phyloP scores from a whole-genome alignment of 768 basidiomycete genomes.

The Russula vinacea region DNA sequence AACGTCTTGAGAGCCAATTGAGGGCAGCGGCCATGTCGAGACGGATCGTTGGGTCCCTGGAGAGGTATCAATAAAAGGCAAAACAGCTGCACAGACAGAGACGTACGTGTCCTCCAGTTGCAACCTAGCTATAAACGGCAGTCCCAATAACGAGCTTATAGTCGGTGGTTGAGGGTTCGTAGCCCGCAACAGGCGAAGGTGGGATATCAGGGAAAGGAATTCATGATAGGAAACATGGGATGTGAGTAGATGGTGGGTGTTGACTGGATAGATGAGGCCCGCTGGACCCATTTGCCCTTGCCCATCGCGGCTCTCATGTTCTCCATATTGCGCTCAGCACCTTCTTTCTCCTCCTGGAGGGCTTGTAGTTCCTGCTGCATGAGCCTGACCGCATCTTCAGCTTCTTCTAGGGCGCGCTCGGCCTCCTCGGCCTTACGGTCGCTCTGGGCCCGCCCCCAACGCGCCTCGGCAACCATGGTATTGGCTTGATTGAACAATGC shows the following conservation, averaged over 20 bases:
- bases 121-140: conserved; percentile 76
- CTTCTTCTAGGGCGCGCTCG: conserved; percentile 72
- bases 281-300: conserved; percentile 67
- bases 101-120: conserved; percentile 83
- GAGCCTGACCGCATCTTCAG: conserved; percentile 78
- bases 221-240: conserved; percentile 78
- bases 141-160: conserved; percentile 68
- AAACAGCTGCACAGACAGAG: conserved; percentile 24
- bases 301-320: conserved; percentile 54
- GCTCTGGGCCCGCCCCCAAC: conserved; percentile 60
- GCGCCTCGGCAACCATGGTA: conserved; percentile 95
- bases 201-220: conserved; percentile 70
- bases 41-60: conserved; percentile 86
- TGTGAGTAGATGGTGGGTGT: conserved; percentile 50
- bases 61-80: conserved; percentile 25
- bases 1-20: conserved; percentile 89
- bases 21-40: conserved; percentile 92
- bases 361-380: conserved; percentile 86
- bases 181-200: conserved; percentile 69
- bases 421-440: conserved; percentile 74
- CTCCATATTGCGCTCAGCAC: conserved; percentile 50
- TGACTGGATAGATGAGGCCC: conserved; percentile 34
- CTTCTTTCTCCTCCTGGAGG: conserved; percentile 64
- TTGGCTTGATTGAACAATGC: conserved; percentile 90
- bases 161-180: conserved; percentile 58